A percentile compares a stretch with the other conserved stretches of the same genome.
Evolutionary conservation across 495 filamentous ascomycete genomes (phyloP).

Genomic region (Melanomma pulvis-pyrius): DNA sequence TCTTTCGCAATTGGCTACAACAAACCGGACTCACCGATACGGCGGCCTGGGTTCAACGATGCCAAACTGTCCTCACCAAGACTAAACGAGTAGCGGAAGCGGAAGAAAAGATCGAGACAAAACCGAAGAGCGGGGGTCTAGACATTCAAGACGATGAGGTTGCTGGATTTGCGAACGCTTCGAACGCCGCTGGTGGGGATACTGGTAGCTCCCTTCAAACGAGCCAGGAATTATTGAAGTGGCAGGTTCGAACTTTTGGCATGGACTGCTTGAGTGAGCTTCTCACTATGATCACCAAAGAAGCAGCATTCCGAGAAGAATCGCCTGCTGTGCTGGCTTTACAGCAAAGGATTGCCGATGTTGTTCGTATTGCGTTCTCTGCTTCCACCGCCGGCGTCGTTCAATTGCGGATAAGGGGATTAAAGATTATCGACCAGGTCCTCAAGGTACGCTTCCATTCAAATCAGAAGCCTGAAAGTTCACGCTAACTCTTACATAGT

Average conservation of each 20-base stretch:
- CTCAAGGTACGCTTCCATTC: slow-evolving; percentile 58
- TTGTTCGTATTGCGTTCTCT: slow-evolving; percentile 97
- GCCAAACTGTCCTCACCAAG: slow-evolving; percentile 86
- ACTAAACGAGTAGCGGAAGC: slow-evolving; percentile 66
- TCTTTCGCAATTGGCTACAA: slow-evolving; percentile 87
- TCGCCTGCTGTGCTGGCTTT: slow-evolving; percentile 73
- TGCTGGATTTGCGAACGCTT: slow-evolving; percentile 82
- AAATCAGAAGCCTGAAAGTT: not conserved
- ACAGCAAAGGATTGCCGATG: slow-evolving; percentile 82
- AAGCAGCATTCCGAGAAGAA: slow-evolving; percentile 67
- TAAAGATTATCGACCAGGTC: slow-evolving; percentile 91
- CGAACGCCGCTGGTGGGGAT: slow-evolving; percentile 66
- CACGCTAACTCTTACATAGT: slow-evolving; percentile 49
- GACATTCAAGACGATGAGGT: slow-evolving; percentile 96
- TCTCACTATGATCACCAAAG: slow-evolving; percentile 71
- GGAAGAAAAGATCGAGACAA: slow-evolving; percentile 49
- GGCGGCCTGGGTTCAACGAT: slow-evolving; percentile 80
- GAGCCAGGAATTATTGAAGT: slow-evolving; percentile 85
- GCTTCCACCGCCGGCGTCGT: slow-evolving; percentile 93
- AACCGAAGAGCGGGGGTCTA: slow-evolving; percentile 57
- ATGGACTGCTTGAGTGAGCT: slow-evolving; percentile 91
- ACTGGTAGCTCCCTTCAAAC: slow-evolving; percentile 59
- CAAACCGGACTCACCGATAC: slow-evolving; percentile 81
- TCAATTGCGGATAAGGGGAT: slow-evolving; percentile 80
- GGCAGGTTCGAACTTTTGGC: slow-evolving; percentile 95